Evolutionary conservation across 1,284 basidiomycete species (phyloP), one percentile per base, ranked within the genome.

Genomic region (Rhizopogon parksii): DNA sequence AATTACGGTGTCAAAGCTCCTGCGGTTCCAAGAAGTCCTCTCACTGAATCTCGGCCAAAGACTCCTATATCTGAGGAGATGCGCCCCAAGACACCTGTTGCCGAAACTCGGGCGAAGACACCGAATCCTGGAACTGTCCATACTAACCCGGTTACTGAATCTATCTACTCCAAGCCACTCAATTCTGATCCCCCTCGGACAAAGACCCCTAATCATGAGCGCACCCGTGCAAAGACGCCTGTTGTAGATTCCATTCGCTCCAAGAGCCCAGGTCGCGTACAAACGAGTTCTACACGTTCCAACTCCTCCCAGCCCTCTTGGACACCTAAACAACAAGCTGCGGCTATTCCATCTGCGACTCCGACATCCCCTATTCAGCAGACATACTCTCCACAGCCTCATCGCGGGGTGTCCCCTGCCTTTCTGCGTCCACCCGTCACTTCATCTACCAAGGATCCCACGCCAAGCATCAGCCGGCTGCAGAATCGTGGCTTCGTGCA

Each of bases 401-500:
- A 35, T 50, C 71, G 21, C 72, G 76, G 32, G 25, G 64, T 75
- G 15, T 81, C 83, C 6, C 77, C 80, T 3, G 80, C 77, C 2
- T 88, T 87, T 59, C 67, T 82, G 15, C 78, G 77, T 45, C 70
- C 76, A 0, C 71, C 78, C 2, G 59, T 7, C 14, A 43, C 24
- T 34, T 47, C 59, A 34, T 51, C 74, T 4, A 64, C 72, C 46
- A 90, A 89, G 60, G 86, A 88, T 47, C 78, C 79, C 4, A 88
- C 87, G 2, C 88, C 88, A 2, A 88, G 85, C 61, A 78, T 91
- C 25, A 89, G 85, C 56, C 71, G 86, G 52, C 68, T 91, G n/a
- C 80, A 89, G 59, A 88, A 88, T 6, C 80, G 88, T 39, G 88
- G 88, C 1, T 90, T 91, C 60, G 88, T 91, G 6, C 83, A 86